Evolutionary conservation across 371 early-diverging fungal species (phyloP), one percentile per base, ranked within the genome.

Genomic region (Mortierella sp.): DNA sequence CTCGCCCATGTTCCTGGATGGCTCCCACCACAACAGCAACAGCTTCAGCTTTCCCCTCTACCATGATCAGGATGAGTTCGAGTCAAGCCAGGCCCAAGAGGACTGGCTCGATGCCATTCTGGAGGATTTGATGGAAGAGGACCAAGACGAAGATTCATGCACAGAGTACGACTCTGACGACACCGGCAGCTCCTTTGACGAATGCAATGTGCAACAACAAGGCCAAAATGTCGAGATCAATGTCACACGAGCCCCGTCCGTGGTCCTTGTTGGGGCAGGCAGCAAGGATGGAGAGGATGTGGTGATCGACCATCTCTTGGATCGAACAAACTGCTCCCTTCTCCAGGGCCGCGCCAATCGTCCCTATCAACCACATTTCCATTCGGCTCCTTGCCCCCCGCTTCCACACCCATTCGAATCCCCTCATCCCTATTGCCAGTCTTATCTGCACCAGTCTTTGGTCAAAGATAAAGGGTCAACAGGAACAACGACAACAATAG

Each of bases 21-120:
- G 41, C 54, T 24, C 2, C 50, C 22, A 19, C 47, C 13, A 25
- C 19, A 16, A 34, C 10, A 24, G 31, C 39, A 24, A 17, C 59
- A 21, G 31, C 7, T 45, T 24, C 24, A 40, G 49, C 40, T 54
- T 47, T 31, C 51, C 34, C 10, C 52, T 44, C 17, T 44, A 52
- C 34, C 51, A 50, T 19, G 63, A 56, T 51, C 43, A 43, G 29
- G 62, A 57, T 56, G 55, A 54, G 45, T 62, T 55, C 39, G 63
- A 63, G 31, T 49, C 61, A 13, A 71, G 37, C 31, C 67, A 63
- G 31, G 74, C 74, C 2, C 74, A 73, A 39, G 63, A 67, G 43
- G 73, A 73, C 34, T 73, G 74, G 74, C 53, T 73, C 19, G 74
- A 73, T 51, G 67, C 74, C 10, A 67, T 73, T 5, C 39, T 73